Evolutionary conservation across 2,329 filamentous ascomycete genomes (phyloP).

Genomic region (Myriosclerotinia curreyana): DNA sequence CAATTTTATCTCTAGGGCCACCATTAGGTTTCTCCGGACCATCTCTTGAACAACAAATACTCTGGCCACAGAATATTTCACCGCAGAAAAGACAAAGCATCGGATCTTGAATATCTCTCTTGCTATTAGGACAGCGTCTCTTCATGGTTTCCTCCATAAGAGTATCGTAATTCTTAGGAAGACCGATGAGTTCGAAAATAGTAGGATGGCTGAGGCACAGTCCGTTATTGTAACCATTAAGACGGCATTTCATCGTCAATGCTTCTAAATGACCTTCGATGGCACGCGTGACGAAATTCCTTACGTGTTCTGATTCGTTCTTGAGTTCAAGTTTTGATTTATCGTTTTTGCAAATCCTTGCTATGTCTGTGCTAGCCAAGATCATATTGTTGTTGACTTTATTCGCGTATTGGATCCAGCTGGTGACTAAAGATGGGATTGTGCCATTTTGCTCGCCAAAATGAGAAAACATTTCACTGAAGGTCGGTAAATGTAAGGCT

Average conservation of each 20-base stretch:
- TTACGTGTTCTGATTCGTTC: not conserved
- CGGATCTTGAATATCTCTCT: slow-evolving; percentile 87
- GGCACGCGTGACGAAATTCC: not conserved
- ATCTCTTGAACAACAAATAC: slow-evolving; percentile 78
- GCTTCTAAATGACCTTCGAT: not conserved
- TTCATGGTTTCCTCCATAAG: slow-evolving; percentile 89
- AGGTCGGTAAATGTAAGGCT: slow-evolving; percentile 69
- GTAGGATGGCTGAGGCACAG: slow-evolving; percentile 69
- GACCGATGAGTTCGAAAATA: slow-evolving; percentile 89
- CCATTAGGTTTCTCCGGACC: slow-evolving; percentile 39
- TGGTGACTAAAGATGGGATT: slow-evolving; percentile 50
- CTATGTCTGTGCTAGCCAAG: not conserved
- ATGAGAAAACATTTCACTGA: slow-evolving; percentile 66
- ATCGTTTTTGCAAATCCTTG: not conserved
- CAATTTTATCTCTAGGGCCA: slow-evolving; percentile 51
- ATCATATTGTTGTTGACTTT: not conserved
- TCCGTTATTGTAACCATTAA: not conserved
- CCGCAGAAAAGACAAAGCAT: slow-evolving; percentile 93
- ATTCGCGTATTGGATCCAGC: slow-evolving; percentile 61
- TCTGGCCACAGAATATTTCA: slow-evolving; percentile 94
- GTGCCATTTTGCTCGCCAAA: slow-evolving; percentile 36
- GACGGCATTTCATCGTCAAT: not conserved
- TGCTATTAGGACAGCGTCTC: slow-evolving; percentile 79
- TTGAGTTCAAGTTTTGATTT: not conserved
- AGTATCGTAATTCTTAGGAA: slow-evolving; percentile 88